Base-by-base conservation (phyloP, 192 early-diverging fungal genomes). In the Gamsiella multidivaricata region DNA sequence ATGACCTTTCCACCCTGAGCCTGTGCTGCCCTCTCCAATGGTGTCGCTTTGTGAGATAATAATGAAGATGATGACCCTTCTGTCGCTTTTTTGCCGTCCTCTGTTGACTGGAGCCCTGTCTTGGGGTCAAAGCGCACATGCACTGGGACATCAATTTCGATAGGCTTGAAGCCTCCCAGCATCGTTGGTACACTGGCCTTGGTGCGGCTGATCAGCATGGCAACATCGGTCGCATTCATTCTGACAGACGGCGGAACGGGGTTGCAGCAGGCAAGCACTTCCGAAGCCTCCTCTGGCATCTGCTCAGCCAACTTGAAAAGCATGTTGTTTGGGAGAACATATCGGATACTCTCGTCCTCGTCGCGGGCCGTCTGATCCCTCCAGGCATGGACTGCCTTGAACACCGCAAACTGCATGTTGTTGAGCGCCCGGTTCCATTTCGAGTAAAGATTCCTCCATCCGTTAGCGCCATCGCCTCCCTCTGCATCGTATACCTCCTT, bases 241-340 rank as follows among this genome's bases (percentile, higher is more conserved):
- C 93, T 84, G n/a, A 99, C 88, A 8, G 94, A 80, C 17, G 96
- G 92, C 37, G 96, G 95, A 5, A 89, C 85, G 15, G 94, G 93
- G 31, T 84, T 88, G 80, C 94, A 97, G 65, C 88, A 88, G 1
- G 80, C 88, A 55, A 95, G 58, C 0, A 99, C 85, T 8, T 74
- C 83, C 0, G 88, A 60, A 18, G 85, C 73, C 11, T 94, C 92
- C 3, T 63, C 80, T 1, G 98, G 97, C 88, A 93, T 92, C 5
- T 81, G 62, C 39, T 89, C 84, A 1, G 92, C 88, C 0, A 98
- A 33, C 0, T 81, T 81, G 58, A 93, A 90, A 14, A 99, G 84
- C 92, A 95, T 94, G 57, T 95, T 92, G 71, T 91, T 93, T 15
- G 98, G 98, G 22, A 96, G 54, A 2, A 98, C 95, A 75, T 95